Evolutionary conservation across 2,329 filamentous ascomycete species (phyloP).

Genomic region (Fusarium sp.): DNA sequence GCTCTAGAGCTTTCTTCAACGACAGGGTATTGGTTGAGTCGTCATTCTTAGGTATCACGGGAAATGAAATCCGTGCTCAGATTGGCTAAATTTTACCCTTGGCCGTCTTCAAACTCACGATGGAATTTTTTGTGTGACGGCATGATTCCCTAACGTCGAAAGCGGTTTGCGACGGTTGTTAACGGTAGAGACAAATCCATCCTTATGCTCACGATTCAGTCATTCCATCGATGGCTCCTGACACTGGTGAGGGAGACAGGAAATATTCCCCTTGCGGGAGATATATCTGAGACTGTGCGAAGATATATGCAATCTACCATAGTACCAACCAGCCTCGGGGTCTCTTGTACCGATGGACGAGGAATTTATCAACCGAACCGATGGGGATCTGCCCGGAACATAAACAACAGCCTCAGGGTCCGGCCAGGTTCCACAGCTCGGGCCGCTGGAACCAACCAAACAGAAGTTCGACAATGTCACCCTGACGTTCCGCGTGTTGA

Average conservation of each 20-base stretch:
- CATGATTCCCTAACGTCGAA: conserved; percentile 13
- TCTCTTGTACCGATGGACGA: conserved; percentile 20
- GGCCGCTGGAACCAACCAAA: conserved; percentile 34
- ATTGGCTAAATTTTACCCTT: conserved; percentile 28
- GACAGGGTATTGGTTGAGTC: neutral
- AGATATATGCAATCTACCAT: neutral
- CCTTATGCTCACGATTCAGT: neutral
- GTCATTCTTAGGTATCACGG: conserved; percentile 21
- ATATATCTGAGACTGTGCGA: neutral
- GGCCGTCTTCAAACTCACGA: conserved; percentile 1
- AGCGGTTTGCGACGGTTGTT: conserved; percentile 40
- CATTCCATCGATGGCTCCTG: neutral
- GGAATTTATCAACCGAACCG: conserved; percentile 20
- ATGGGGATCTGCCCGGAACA: conserved; percentile 7
- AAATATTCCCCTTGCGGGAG: neutral
- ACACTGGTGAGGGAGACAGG: neutral
- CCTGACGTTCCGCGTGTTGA: neutral
- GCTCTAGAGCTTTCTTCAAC: neutral
- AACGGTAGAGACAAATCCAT: conserved; percentile 17
- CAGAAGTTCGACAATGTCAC: conserved; percentile 18
- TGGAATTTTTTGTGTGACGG: conserved; percentile 18
- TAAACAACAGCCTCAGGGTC: conserved; percentile 10
- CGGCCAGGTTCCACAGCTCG: conserved; percentile 18
- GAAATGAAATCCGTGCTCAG: conserved; percentile 19
- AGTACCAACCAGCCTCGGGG: conserved; percentile 18